A percentile compares a stretch with the other conserved stretches of the same genome.
Evolutionary conservation across 139 green algal species (phyloP).

Genomic region (Penium margaritaceum): DNA sequence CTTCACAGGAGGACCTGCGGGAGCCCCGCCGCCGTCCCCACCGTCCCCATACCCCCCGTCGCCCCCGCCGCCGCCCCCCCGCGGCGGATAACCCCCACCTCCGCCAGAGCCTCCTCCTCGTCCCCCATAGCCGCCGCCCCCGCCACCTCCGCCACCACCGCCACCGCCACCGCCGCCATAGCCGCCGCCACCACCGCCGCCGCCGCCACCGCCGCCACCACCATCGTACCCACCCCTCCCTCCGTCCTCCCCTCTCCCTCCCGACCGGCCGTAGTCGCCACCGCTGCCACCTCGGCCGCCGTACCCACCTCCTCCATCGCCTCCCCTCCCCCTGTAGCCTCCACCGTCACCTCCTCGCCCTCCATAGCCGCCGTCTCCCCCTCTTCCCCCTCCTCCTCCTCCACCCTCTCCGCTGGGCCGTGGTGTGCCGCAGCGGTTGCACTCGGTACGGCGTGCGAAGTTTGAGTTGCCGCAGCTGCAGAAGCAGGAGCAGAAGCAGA

Average conservation of each 20-base stretch:
- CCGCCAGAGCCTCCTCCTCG: conserved; percentile 5
- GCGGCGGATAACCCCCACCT: conserved; percentile 24
- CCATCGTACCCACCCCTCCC: background rate
- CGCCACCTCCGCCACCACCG: conserved; percentile 15
- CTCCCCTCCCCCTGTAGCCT: background rate
- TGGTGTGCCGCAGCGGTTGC: no score
- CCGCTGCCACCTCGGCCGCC: no score
- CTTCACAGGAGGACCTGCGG: conserved; percentile 22
- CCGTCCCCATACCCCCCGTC: conserved; percentile 16
- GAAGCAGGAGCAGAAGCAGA: no score
- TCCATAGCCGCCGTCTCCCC: no score
- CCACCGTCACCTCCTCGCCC: no score
- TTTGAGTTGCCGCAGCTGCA: no score
- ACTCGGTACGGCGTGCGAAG: no score
- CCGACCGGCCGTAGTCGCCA: background rate
- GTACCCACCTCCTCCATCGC: conserved; percentile 23
- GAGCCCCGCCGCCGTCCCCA: conserved; percentile 9
- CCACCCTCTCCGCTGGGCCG: no score
- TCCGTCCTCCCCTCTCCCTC: background rate
- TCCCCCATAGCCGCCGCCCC: conserved; percentile 13
- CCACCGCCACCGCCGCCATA: conserved; percentile 27
- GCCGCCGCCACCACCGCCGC: conserved; percentile 3
- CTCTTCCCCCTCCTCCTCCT: no score
- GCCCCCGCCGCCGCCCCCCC: background rate
- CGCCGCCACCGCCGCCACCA: background rate